A percentile compares a stretch with the other conserved stretches of the same genome.
phyloP scores from a whole-genome alignment of 768 basidiomycete genomes.

The Pisolithus orientalis region DNA sequence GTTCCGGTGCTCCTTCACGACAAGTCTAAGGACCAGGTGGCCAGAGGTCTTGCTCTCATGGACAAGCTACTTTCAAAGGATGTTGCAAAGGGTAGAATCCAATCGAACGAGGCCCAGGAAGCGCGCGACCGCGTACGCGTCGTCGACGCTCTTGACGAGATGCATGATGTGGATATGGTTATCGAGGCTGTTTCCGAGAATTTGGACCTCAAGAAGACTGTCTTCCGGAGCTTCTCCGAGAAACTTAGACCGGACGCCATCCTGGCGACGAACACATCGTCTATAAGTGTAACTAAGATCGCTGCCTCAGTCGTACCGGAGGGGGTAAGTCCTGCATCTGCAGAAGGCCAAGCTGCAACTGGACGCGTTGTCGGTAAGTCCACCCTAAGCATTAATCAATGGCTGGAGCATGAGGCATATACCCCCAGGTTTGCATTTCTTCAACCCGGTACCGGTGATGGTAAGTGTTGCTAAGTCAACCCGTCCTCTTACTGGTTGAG shows the following conservation, averaged over 20 bases:
- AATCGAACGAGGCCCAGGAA: slow-evolving; percentile 63
- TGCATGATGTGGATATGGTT: slow-evolving; percentile 85
- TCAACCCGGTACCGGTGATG: slow-evolving; percentile 97
- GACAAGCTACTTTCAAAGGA: slow-evolving; percentile 88
- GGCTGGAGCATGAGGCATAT: neutral
- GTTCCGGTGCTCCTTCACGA: slow-evolving; percentile 86
- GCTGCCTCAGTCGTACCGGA: slow-evolving; percentile 69
- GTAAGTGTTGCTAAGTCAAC: slow-evolving; percentile 33
- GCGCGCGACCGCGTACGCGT: slow-evolving; percentile 60
- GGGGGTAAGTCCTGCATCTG: slow-evolving; percentile 53
- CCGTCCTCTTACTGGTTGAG: neutral
- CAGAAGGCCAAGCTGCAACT: slow-evolving; percentile 56
- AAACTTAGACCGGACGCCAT: slow-evolving; percentile 70
- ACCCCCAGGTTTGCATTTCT: slow-evolving; percentile 76
- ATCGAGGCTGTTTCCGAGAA: slow-evolving; percentile 93
- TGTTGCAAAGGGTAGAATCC: slow-evolving; percentile 73
- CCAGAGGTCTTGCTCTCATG: slow-evolving; percentile 64
- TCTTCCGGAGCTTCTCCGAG: slow-evolving; percentile 67
- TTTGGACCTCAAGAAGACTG: slow-evolving; percentile 65
- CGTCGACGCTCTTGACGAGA: slow-evolving; percentile 50
- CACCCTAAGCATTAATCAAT: neutral
- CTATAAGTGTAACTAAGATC: slow-evolving; percentile 92
- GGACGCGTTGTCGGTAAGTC: slow-evolving; percentile 74
- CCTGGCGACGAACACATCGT: slow-evolving; percentile 89
- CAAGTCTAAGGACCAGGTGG: slow-evolving; percentile 65